Evolutionary conservation across 768 basidiomycete species (phyloP).

Genomic region (Dacryopinax primogenitus): DNA sequence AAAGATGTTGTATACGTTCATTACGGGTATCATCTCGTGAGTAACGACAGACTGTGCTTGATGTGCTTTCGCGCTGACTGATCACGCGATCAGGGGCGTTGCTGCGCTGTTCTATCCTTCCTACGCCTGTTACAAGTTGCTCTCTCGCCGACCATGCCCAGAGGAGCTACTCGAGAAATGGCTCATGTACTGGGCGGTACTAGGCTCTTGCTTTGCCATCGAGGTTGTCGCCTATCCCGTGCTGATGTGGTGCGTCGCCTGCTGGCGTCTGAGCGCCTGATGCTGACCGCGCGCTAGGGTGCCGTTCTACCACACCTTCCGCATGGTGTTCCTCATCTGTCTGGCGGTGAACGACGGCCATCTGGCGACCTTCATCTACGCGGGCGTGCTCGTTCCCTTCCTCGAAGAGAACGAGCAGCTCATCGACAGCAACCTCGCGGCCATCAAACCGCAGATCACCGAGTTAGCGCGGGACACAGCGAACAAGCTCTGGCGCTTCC

Average conservation of each 20-base stretch:
- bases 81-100: not conserved
- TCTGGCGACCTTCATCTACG: constrained; percentile 78
- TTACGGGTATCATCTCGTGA: not conserved
- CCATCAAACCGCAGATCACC: constrained; percentile 46
- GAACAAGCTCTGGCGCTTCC: constrained; percentile 43
- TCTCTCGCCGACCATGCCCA: constrained; percentile 73
- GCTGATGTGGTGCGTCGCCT: constrained; percentile 57
- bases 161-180: constrained; percentile 81
- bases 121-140: constrained; percentile 92
- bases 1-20: not conserved
- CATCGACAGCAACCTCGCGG: constrained; percentile 69
- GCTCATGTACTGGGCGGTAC: constrained; percentile 81
- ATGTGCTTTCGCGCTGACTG: not conserved
- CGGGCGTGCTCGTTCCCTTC: constrained; percentile 64
- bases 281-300: constrained; percentile 41
- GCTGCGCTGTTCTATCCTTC: constrained; percentile 81
- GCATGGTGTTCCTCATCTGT: constrained; percentile 76
- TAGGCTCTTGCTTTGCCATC: constrained; percentile 51
- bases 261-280: constrained; percentile 12
- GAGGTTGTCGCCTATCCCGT: constrained; percentile 82
- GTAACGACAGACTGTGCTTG: not conserved
- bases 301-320: constrained; percentile 74
- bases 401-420: constrained; percentile 69
- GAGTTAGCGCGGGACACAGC: constrained; percentile 51
- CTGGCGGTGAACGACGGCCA: constrained; percentile 81